Conservation (phyloP, 2,329 filamentous ascomycete genomes). For the Coleophoma cylindrospora region DNA sequence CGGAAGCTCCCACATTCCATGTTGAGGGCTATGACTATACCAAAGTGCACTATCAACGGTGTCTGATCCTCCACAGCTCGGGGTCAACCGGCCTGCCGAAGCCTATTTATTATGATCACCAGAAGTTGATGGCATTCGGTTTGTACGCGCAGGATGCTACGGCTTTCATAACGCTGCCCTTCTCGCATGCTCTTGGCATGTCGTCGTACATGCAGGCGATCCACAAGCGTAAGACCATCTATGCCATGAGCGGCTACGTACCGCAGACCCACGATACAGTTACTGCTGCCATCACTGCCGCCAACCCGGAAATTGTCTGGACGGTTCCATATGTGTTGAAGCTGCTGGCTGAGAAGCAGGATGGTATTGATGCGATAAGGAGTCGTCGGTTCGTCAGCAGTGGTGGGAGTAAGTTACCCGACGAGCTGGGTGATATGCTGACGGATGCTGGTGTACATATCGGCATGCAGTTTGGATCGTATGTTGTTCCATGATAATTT, state of each 20-base stretch:
- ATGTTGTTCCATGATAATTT: conserved; percentile 18
- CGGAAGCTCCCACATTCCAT: not conserved
- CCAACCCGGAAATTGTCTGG: conserved; percentile 48
- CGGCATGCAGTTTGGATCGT: conserved; percentile 50
- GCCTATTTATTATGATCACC: conserved; percentile 47
- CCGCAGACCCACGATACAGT: conserved; percentile 48
- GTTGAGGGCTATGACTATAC: not conserved
- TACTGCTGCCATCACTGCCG: conserved; percentile 34
- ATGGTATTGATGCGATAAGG: conserved; percentile 44
- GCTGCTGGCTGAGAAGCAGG: conserved; percentile 50
- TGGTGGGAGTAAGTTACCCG: conserved; percentile 53
- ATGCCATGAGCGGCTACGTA: conserved; percentile 47
- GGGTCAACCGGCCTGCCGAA: conserved; percentile 58
- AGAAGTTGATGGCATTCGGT: conserved; percentile 15
- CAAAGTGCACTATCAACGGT: too few relatives aligned
- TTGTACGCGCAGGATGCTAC: conserved; percentile 11
- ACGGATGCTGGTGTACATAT: conserved; percentile 48
- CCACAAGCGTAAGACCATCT: conserved; percentile 37
- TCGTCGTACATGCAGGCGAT: conserved; percentile 45
- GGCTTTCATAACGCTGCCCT: conserved; percentile 46
- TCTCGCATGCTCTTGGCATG: conserved; percentile 54
- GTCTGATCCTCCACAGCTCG: conserved; percentile 24
- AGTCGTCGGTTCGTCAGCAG: conserved; percentile 47
- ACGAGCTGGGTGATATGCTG: conserved; percentile 49
- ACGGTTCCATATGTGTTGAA: conserved; percentile 61